Evolutionary conservation across 805 yeast genomes (phyloP), one percentile per base, ranked within the genome.

Genomic region (Saturnispora mendoncae): DNA sequence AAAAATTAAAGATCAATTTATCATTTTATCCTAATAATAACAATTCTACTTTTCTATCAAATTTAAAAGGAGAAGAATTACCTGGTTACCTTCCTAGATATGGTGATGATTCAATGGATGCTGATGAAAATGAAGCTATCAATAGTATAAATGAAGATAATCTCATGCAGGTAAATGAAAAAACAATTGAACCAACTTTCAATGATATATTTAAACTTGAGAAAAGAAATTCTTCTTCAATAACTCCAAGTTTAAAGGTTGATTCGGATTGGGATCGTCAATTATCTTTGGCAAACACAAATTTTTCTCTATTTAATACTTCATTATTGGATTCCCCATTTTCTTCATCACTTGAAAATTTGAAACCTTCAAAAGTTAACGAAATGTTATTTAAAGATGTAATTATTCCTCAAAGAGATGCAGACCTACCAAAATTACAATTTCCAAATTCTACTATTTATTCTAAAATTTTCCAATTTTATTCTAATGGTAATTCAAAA

Each of bases 211-310:
- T 39, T 9, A 37, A 38, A 17, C 20, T 42, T 41, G 32, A 24
- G 54, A 10, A 32, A 35, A 8, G 23, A 29, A 14, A 5, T 12
- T 12, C 30, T 27, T 12, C 10, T 18, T 37, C 4, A 12, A 24
- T 4, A 32, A 18, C 27, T n/a, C 25, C 2, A 31, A 37, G 14
- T 43, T 35, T 54, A 23, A 6, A 23, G 26, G 26, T 23, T 23
- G 26, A 80, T 6, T 66, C 66, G 25, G 72, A 78, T 47, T 84
- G 94, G 90, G 65, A 73, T 19, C 64, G 69, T 12, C 90, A 82
- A 51, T 55, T 82, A 37, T 71, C 68, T 36, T 51, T 80, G n/a
- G 62, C 77, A 0, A 65, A 67, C 46, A 72, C 69, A 26, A 54
- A 69, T 32, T 56, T 46, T 17, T 69, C 79, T 5, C 68, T 55